These are phyloP conservation scores for Apiotrichum veenhuisii DNA, from an alignment of 1,284 basidiomycete genomes.

Conservation along the genomic window DNA sequence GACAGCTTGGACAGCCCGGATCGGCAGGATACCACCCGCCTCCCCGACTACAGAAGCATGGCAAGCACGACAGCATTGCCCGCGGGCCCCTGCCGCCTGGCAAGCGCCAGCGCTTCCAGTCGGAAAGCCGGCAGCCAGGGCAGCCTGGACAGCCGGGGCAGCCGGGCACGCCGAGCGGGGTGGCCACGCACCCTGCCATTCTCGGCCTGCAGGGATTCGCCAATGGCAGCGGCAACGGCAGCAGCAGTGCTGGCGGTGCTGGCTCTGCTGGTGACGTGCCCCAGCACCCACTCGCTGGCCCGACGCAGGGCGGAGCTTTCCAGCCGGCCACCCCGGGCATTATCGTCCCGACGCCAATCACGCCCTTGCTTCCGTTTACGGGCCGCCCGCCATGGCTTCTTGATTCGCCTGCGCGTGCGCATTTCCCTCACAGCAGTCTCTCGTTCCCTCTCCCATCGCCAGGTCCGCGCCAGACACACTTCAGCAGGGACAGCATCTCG, in stretches of 20 bases:
- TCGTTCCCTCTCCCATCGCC: constrained; percentile 12
- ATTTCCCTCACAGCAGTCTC: constrained; percentile 15
- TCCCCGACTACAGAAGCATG: not conserved
- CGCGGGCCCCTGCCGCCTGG: not conserved
- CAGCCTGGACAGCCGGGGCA: constrained; percentile 1
- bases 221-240: not conserved
- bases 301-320: not conserved
- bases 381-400: constrained; percentile 12
- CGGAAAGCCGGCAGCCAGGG: not conserved
- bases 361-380: not conserved
- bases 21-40: not conserved
- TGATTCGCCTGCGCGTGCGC: constrained; percentile 14
- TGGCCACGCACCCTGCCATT: not conserved
- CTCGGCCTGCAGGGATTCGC: not conserved
- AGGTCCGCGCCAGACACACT: constrained; percentile 1
- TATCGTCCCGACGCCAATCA: not conserved
- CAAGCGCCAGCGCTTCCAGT: constrained; percentile 8
- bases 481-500: not conserved
- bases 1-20: not conserved
- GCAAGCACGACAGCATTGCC: constrained; percentile 1
- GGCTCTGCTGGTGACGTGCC: not conserved
- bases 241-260: not conserved
- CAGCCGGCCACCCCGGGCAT: not conserved
- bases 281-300: constrained; percentile 1
- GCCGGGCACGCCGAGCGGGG: not conserved